Base-by-base conservation (phyloP, 768 basidiomycete genomes). In the Suillus weaverae region DNA sequence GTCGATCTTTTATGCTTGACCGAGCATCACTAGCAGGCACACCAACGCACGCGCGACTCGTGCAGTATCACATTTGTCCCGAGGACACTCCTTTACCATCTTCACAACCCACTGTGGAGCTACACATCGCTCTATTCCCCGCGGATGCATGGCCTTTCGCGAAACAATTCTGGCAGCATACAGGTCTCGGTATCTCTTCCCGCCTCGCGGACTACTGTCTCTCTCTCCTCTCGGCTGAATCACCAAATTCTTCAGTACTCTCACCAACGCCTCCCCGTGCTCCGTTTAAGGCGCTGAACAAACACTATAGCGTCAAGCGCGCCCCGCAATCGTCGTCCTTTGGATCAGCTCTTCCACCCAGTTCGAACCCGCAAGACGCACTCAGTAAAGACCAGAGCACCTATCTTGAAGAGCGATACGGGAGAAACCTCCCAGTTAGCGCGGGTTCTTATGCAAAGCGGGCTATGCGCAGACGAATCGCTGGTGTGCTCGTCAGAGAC, bases 141-240 rank as follows among this genome's bases (percentile, higher is more conserved):
- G 74, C 79, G 3, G 82, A 86, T 5, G 75, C 84, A 4, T 89
- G 84, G 69, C 71, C 83, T 10, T 74, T 89, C 8, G 94, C 93
- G 9, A 97, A 92, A 73, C 84, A 94, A 74, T 98, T 96, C 77
- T 99, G 97, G 97, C 96, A 98, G 69, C 97, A 98, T 74, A 88
- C 91, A 0, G 97, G 97, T 0, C 79, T 91, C 64, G 95, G 96
- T 1, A 89, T 99, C 46, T 94, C 92, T 4, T 95, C 92, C 66
- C 88, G 97, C 8, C 78, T 91, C 22, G 95, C 95, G 5, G 94
- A 95, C 65, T 82, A 87, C 64, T 95, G 92, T 72, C 81, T 99
- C 50, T 81, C 87, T 35, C 79, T 94, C 70, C 81, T 95, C 2
- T 84, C 87, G 0, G 44, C 72, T 51, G 36, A 69, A 70, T 30